Evolutionary conservation across 2,329 filamentous ascomycete genomes (phyloP), one percentile per base, ranked within the genome.

Genomic region (Pseudogymnoascus pannorum): DNA sequence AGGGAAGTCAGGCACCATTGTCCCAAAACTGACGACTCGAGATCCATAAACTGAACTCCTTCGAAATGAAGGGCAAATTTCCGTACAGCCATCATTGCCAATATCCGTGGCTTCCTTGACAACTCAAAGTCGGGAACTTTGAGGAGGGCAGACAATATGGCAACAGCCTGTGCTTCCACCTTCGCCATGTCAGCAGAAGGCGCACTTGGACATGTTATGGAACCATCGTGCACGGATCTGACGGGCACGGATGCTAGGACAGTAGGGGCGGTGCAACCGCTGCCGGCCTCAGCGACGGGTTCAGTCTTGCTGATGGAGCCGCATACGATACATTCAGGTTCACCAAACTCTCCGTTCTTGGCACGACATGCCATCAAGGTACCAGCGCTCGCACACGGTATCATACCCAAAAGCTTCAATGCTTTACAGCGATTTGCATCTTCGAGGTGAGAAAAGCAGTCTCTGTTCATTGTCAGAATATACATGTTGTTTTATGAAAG

Each of bases 1-100:
- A 97, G 77, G 0, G 88, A 91, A 66, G 88, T 84, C 4, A 97
- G 76, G 69, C 91, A 92, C 83, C 90, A 93, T 68, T 92, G 87
- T 0, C 90, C 92, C 40, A 91, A 76, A 0, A 76, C 72, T 7
- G 90, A 92, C 1, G 76, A 78, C 62, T 87, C 83, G 2, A 97
- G 76, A 65, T 89, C 84, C 29, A 93, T 75, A 60, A 89, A 77
- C 3, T 79, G 77, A 0, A 76, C 65, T 59, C 84, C 79, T 14
- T 78, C 76, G 3, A 85, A 85, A 72, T 96, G 91, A 57, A 82
- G 79, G 24, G 89, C 79, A 40, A 94, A 76, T 51, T 86, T 84
- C 66, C 86, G 84, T 57, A 96, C 77, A 3, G 85, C 81, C 62
- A 87, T 74, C 84, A 94, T 91, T 8, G 87, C 86, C 63, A 85